Evolutionary conservation across 1,284 basidiomycete genomes (phyloP).

Genomic region (Coriolopsis trogii): DNA sequence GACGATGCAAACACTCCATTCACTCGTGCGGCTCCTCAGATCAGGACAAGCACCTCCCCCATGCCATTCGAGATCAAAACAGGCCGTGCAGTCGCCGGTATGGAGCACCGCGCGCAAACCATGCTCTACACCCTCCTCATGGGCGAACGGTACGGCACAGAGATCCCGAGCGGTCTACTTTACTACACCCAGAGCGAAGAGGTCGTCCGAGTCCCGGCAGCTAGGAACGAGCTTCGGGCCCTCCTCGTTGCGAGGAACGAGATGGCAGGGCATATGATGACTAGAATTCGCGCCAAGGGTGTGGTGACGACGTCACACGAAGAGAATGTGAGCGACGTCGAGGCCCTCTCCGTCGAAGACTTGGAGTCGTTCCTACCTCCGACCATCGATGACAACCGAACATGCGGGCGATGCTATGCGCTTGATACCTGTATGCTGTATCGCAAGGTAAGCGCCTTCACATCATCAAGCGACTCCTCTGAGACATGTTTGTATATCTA

Average conservation of each 20-base stretch:
- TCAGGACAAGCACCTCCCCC: slow-evolving; percentile 35
- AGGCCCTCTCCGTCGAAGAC: slow-evolving; percentile 7
- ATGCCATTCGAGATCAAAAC: slow-evolving; percentile 97
- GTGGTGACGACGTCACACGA: slow-evolving; percentile 29
- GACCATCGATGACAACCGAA: slow-evolving; percentile 82
- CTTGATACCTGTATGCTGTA: slow-evolving; percentile 94
- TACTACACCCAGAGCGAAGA: slow-evolving; percentile 94
- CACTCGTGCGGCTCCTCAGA: slow-evolving; percentile 18
- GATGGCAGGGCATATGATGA: slow-evolving; percentile 78
- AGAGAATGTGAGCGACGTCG: slow-evolving; percentile 7
- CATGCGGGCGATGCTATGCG: slow-evolving; percentile 83
- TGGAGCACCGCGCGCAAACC: slow-evolving; percentile 97
- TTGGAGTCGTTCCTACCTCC: slow-evolving; percentile 73
- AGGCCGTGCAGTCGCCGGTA: slow-evolving; percentile 72
- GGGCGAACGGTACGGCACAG: slow-evolving; percentile 82
- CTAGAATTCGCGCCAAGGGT: slow-evolving; percentile 23
- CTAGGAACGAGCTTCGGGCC: slow-evolving; percentile 83
- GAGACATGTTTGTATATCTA: slow-evolving; percentile 32
- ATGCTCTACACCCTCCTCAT: slow-evolving; percentile 96
- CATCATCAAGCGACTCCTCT: slow-evolving; percentile 2
- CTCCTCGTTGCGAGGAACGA: slow-evolving; percentile 86
- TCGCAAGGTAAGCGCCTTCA: slow-evolving; percentile 62
- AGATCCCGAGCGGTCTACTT: slow-evolving; percentile 78
- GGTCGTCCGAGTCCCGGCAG: slow-evolving; percentile 80
- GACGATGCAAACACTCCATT: slow-evolving; percentile 29